Evolutionary conservation across 23 red algal genomes (phyloP).

Genomic region (Gracilaria vermiculophylla): DNA sequence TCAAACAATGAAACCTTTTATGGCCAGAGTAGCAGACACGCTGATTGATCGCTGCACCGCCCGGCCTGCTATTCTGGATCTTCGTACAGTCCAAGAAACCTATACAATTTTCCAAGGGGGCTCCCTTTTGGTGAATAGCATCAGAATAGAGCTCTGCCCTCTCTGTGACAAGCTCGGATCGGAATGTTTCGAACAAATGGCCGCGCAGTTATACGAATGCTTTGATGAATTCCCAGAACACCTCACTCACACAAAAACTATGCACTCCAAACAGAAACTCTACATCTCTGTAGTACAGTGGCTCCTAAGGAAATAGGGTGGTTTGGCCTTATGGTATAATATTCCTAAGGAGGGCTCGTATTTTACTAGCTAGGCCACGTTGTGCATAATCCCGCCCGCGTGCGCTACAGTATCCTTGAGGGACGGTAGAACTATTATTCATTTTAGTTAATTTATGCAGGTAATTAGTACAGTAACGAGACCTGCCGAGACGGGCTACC

Average conservation of each 20-base stretch:
- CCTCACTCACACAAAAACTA: not conserved
- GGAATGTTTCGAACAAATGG: not conserved
- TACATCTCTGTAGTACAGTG: no score
- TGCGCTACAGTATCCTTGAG: no score
- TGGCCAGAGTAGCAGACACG: constrained; percentile 5
- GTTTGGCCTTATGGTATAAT: no score
- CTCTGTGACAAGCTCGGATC: not conserved
- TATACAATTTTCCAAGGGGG: constrained; percentile 40
- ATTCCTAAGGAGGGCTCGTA: no score
- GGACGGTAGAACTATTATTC: no score
- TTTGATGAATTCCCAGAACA: constrained; percentile 24
- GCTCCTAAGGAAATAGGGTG: no score
- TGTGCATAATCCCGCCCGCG: no score
- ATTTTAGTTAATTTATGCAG: no score
- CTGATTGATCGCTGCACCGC: not conserved
- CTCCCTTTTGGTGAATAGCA: not conserved
- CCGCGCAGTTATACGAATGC: not conserved
- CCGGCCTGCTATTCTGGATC: not conserved
- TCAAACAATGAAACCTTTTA: constrained; percentile 27
- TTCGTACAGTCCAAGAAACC: constrained; percentile 41
- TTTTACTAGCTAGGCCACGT: no score
- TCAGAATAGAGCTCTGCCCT: not conserved
- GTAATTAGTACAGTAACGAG: no score
- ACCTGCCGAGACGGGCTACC: no score
- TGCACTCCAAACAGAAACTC: not conserved